phyloP scores from a whole-genome alignment of 371 early-diverging fungal genomes.

The Rhizomucor pusillus region DNA sequence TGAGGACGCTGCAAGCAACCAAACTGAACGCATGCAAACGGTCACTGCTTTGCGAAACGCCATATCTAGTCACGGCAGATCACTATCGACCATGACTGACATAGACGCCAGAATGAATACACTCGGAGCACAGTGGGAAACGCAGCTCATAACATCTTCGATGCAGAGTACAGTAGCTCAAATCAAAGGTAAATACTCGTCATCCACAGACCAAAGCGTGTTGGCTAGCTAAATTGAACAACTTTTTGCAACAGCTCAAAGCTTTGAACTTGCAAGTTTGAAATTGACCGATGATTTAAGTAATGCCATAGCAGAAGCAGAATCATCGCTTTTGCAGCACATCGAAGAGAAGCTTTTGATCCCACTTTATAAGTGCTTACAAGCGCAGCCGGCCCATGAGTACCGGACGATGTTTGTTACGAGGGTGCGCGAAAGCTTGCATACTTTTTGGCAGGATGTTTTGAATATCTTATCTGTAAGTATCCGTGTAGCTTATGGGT shows the following conservation, averaged over 20 bases:
- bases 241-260: no score
- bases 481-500: neutral
- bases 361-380: constrained; percentile 6
- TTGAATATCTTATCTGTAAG: constrained; percentile 37
- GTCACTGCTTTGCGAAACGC: constrained; percentile 13
- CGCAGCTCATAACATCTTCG: constrained; percentile 14
- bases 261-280: no score
- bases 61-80: constrained; percentile 7
- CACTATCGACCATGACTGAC: constrained; percentile 14
- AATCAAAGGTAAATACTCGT: constrained; percentile 16
- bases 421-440: constrained; percentile 12
- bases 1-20: no score
- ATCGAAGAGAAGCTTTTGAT: constrained; percentile 8
- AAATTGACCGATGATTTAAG: constrained; percentile 13
- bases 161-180: constrained; percentile 19
- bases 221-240: no score
- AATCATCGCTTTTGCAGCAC: constrained; percentile 30
- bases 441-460: constrained; percentile 25
- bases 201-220: no score
- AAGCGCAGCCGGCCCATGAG: neutral
- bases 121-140: constrained; percentile 27
- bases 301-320: constrained; percentile 36
- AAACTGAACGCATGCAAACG: constrained; percentile 16
- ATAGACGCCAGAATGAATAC: constrained; percentile 17
- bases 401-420: neutral